These are phyloP conservation scores for Talaromyces sp. DNA, from an alignment of 2,329 filamentous ascomycete genomes.

Conservation along the genomic window DNA sequence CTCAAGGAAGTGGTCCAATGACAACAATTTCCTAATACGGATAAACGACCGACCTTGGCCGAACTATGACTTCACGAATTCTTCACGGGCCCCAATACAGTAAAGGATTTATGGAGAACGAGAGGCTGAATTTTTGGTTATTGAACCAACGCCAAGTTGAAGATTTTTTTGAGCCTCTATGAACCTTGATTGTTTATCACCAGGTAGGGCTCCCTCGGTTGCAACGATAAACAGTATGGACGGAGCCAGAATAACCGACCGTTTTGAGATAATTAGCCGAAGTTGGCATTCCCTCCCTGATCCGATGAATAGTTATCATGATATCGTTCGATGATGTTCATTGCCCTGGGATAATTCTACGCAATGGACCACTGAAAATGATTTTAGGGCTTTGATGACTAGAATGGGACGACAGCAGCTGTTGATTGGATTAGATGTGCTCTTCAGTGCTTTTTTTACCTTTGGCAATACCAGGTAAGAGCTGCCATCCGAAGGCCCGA, in stretches of 20 bases:
- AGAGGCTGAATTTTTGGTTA: neutral
- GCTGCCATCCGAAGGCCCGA: neutral
- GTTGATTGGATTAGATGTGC: neutral
- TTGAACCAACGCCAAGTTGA: neutral
- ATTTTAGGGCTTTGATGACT: neutral
- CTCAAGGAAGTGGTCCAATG: neutral
- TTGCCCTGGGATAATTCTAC: neutral
- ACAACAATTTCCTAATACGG: slow-evolving; percentile 1
- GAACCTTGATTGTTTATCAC: neutral
- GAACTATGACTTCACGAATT: neutral
- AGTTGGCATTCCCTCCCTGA: neutral
- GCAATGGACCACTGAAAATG: neutral
- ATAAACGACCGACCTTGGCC: neutral
- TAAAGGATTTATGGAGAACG: neutral
- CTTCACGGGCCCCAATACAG: neutral
- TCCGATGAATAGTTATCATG: neutral
- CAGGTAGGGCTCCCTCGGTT: too few relatives aligned
- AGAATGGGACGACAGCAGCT: neutral
- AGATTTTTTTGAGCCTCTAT: neutral
- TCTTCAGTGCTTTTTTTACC: neutral
- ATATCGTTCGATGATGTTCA: neutral
- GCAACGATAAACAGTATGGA: too few relatives aligned
- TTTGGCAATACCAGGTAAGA: neutral
- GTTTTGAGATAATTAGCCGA: neutral
- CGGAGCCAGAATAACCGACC: neutral